These are phyloP conservation scores for Saccharomycopsis sp. DNA, from an alignment of 805 yeast species.

Conservation along the genomic window DNA sequence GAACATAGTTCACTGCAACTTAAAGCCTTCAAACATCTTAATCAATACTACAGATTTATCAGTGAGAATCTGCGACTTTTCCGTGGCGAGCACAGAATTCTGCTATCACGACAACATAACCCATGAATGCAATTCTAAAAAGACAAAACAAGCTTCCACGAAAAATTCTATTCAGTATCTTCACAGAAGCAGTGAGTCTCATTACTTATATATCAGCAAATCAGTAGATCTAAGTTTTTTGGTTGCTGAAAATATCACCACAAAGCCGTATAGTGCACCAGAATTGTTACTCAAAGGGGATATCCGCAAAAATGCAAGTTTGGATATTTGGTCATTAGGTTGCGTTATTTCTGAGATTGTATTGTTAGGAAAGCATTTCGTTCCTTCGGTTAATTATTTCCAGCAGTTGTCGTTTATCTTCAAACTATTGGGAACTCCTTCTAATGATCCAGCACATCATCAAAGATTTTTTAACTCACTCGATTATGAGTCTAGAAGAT, in stretches of 20 bases:
- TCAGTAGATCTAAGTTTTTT: background rate
- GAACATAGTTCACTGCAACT: background rate
- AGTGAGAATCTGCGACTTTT: background rate
- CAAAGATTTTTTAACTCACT: background rate
- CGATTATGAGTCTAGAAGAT: background rate
- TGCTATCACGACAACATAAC: no score
- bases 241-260: constrained; percentile 23
- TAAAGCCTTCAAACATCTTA: constrained; percentile 16
- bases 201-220: background rate
- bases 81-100: constrained; percentile 1
- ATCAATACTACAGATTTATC: background rate
- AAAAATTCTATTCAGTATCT: background rate
- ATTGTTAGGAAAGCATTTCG: background rate
- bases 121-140: no score
- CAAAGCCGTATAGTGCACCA: constrained; percentile 96
- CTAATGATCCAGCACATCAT: background rate
- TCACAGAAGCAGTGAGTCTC: background rate
- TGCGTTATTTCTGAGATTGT: constrained; percentile 65
- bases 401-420: background rate
- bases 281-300: constrained; percentile 84
- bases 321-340: constrained; percentile 94
- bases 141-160: no score
- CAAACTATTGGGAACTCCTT: background rate
- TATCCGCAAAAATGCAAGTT: constrained; percentile 69
- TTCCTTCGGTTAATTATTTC: constrained; percentile 1